Base-by-base conservation (phyloP, 2,329 filamentous ascomycete genomes). In the Fusarium bactridioides region DNA sequence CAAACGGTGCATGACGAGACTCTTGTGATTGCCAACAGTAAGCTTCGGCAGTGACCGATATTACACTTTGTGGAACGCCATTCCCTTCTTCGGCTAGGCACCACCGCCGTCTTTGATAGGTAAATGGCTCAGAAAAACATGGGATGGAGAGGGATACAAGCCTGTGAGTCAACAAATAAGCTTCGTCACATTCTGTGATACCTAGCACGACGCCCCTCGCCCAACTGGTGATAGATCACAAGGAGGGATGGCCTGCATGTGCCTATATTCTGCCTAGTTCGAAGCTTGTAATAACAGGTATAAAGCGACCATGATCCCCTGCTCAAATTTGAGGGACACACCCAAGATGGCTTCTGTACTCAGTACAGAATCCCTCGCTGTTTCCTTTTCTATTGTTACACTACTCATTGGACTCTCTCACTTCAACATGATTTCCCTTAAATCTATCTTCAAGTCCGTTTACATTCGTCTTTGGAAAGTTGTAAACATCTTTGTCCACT, bases 381-480 rank as follows among this genome's bases (percentile, higher is more conserved):
- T 41, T 7, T 13, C 37, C 4, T 15, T 38, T 6, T 45, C 37
- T 8, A 25, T 70, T 11, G 4, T 61, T 1, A 12, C 50, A 19
- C 41, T 70, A 15, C 7, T 70, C 11, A 18, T 35, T 6, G 44
- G 61, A 11, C 45, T 61, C 11, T 38, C 51, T 15, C 27, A 53
- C 9, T n/a, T 40, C 9, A 15, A 44, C 27, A 41, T 37, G 18
- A 55, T 50, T 11, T 40, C 54, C 2, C 41, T 61, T 1, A 35
- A 31, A 8, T 15, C 62, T 1, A 8, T 59, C 10, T 16, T 70
- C 21, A 72, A 71, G 12, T 58, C 38, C 2, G 11, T 72, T 1
- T 71, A 62, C 8, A 72, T 71, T 12, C 37, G 43, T 16, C 51
- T 71, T 10, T 71, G 68, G 68, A 71, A 71, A 25, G 1, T 48